Conservation (phyloP, 106 monocot genomes). For the Acanthochlamys bracteata region DNA sequence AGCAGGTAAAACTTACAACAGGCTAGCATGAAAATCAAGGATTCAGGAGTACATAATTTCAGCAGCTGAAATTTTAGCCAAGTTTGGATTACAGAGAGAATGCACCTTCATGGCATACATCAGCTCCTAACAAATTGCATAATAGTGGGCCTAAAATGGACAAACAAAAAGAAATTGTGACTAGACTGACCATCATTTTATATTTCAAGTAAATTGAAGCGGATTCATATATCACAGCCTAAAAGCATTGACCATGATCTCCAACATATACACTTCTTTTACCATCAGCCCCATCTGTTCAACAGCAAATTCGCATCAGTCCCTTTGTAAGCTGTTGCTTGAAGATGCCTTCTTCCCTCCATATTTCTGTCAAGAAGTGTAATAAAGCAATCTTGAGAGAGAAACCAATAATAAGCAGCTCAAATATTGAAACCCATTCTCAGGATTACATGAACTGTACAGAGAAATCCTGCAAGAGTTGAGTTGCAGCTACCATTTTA, state of each 20-base stretch:
- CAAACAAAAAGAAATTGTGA: neutral
- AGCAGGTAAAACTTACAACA: too few relatives aligned
- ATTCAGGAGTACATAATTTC: too few relatives aligned
- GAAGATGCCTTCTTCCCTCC: conserved; percentile 8
- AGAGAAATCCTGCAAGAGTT: too few relatives aligned
- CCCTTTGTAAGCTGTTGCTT: conserved; percentile 5
- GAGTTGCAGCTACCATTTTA: too few relatives aligned
- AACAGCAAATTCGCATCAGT: neutral
- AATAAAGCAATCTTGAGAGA: neutral
- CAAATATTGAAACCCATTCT: neutral
- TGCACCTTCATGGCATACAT: neutral
- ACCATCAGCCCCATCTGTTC: neutral
- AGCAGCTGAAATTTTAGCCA: too few relatives aligned
- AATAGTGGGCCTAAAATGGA: neutral
- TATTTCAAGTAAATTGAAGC: neutral
- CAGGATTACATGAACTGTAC: neutral
- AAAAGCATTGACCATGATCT: neutral
- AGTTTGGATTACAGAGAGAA: neutral
- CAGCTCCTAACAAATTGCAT: neutral
- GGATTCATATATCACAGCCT: neutral
- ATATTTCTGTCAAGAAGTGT: conserved; percentile 1
- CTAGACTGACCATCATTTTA: neutral
- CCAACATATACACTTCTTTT: neutral
- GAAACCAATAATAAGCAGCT: neutral
- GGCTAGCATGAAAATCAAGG: too few relatives aligned